Evolutionary conservation across 345 rosid genomes (phyloP), one percentile per base, ranked within the genome.

Genomic region (Anastatica hierochuntica): DNA sequence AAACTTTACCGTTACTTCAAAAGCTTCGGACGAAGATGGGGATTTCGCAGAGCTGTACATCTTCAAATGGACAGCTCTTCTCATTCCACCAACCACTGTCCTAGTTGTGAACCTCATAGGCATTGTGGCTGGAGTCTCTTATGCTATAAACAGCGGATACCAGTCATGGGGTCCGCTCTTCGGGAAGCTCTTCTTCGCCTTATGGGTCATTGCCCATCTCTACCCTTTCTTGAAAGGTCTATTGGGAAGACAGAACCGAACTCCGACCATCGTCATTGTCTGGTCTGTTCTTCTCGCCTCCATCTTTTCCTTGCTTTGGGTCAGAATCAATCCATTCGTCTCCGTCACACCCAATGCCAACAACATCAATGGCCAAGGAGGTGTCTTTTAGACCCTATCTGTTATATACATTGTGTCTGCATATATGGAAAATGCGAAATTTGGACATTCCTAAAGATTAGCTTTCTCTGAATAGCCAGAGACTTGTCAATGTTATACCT

Each of bases 121-220:
- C 24, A 83, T 92, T n/a, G 98, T 92, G 40, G 98, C 98, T 2
- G 98, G 98, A n/a, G 90, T 92, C 14, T 92, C 98, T 0, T 88
- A 63, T 23, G 98, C 98, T 19, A 72, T 88, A 24, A 92, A 92
- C 83, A 92, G 98, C 1, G 98, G 98, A 3, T 92, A 92, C 76
- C 98, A 92, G 49, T 92, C 98, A 1, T 92, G 98, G 98, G 97
- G 98, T 43, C n/a, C n/a, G n/a, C n/a, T n/a, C n/a, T n/a, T n/a
- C n/a, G n/a, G n/a, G n/a, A n/a, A n/a, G n/a, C n/a, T 97, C 98
- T 29, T 29, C 33, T 29, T 29, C 8, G 33, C 33, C 8, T 29
- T 92, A 17, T 92, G 98, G 98, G 98, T 92, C 30, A 77, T 92
- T 57, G 97, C 94, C 51, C 98, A 92, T 77, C 70, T 92, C 44